A percentile compares a stretch with the other conserved stretches of the same genome.
phyloP scores from a whole-genome alignment of 2,329 filamentous ascomycete species.

The Rhytidhysteron rufulum region DNA sequence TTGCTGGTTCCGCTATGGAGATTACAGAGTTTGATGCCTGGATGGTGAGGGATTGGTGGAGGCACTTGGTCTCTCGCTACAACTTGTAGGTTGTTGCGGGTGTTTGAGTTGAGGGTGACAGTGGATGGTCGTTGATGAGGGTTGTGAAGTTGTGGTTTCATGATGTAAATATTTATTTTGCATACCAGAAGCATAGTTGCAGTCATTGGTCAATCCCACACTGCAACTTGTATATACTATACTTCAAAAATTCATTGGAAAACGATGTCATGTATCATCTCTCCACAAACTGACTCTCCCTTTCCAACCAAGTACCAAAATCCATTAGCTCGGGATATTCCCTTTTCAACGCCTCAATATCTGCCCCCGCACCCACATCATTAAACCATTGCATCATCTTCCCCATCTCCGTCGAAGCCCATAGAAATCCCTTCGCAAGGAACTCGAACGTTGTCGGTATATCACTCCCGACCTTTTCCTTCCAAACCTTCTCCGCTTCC shows the following conservation, averaged over 20 bases:
- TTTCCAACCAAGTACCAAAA: constrained; percentile 42
- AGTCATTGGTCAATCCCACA: too few species aligned
- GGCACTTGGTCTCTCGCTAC: too few species aligned
- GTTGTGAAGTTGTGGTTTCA: too few species aligned
- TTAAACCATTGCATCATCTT: constrained; percentile 46
- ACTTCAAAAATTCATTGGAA: too few species aligned
- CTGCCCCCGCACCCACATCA: constrained; percentile 37
- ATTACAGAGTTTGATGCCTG: constrained; percentile 50
- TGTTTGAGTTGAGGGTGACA: too few species aligned
- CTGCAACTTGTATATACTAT: too few species aligned
- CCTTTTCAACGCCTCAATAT: constrained; percentile 37
- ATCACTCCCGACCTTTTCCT: constrained; percentile 38
- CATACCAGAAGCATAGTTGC: too few species aligned
- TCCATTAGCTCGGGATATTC: constrained; percentile 42
- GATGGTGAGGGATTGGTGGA: constrained; percentile 50
- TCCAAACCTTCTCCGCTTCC: constrained; percentile 41
- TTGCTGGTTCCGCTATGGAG: constrained; percentile 39
- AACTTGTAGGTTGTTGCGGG: too few species aligned
- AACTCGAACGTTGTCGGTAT: constrained; percentile 39
- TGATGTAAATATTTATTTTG: too few species aligned
- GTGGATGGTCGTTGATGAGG: too few species aligned
- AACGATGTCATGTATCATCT: too few species aligned
- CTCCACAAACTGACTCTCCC: constrained; percentile 34
- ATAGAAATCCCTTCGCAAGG: constrained; percentile 27
- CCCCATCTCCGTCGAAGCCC: constrained; percentile 34